Conservation (phyloP, 441 rosid species). For the Populus hybrid region DNA sequence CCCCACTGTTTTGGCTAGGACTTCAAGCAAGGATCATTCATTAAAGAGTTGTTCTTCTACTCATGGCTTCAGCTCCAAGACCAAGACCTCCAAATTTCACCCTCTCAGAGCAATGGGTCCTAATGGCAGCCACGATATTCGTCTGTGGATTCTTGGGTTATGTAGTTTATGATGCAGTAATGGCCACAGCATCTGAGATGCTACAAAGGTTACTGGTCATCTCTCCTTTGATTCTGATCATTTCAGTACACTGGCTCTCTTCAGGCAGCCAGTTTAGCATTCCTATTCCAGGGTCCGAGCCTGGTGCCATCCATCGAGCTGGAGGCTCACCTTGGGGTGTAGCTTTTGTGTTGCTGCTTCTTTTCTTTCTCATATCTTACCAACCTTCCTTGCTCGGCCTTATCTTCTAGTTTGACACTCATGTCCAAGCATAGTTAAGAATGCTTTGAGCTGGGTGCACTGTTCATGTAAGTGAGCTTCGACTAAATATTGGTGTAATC, state of each 20-base stretch:
- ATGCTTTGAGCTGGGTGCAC: background rate
- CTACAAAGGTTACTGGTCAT: constrained; percentile 43
- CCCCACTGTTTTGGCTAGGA: background rate
- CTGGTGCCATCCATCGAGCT: constrained; percentile 51
- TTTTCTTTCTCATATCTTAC: constrained; percentile 42
- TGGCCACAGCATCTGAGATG: constrained; percentile 52
- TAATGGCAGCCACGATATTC: constrained; percentile 28
- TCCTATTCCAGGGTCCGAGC: constrained; percentile 54
- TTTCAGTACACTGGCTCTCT: constrained; percentile 55
- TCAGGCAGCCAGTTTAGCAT: constrained; percentile 34
- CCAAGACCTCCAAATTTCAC: constrained; percentile 20
- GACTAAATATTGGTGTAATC: background rate
- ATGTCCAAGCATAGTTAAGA: background rate
- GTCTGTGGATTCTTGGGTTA: constrained; percentile 39
- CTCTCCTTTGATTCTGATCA: constrained; percentile 47
- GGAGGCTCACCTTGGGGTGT: constrained; percentile 67
- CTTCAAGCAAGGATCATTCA: background rate
- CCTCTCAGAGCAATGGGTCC: constrained; percentile 39
- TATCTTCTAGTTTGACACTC: constrained; percentile 25
- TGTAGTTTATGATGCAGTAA: constrained; percentile 45
- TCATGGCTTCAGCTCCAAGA: constrained; percentile 11
- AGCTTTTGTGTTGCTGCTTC: constrained; percentile 43
- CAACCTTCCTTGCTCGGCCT: constrained; percentile 42
- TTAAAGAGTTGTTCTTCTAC: background rate
- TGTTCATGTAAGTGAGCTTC: background rate